Evolutionary conservation across 2,329 filamentous ascomycete genomes (phyloP).

Genomic region (Diaporthe velutina): DNA sequence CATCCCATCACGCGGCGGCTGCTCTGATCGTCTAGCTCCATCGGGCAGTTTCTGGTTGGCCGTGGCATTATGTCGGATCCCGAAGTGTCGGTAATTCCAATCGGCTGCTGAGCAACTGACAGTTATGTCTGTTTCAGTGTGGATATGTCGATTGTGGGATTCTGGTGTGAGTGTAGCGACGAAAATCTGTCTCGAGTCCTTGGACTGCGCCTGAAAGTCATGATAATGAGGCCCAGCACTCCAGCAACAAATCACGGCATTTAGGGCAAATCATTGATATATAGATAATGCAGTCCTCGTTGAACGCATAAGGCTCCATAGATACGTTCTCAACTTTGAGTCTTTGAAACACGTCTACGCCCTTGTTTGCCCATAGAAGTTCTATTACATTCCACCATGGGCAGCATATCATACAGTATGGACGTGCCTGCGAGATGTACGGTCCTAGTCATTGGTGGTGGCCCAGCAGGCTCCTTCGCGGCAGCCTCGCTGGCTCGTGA

Average conservation of each 20-base stretch:
- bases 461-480: constrained; percentile 60
- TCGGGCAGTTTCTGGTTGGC: not conserved
- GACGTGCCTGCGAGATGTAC: constrained; percentile 37
- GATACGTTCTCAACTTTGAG: not conserved
- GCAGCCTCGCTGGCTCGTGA: constrained; percentile 58
- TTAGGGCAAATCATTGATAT: not conserved
- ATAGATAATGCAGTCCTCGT: not conserved
- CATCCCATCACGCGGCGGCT: not conserved
- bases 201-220: not conserved
- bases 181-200: not conserved
- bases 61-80: not conserved
- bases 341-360: not conserved
- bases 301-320: not conserved
- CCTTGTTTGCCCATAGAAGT: not conserved
- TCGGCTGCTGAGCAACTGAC: not conserved
- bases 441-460: constrained; percentile 59
- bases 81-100: not conserved
- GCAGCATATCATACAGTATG: not conserved
- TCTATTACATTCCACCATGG: not conserved
- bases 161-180: not conserved
- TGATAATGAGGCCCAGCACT: not conserved
- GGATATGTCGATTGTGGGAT: not conserved
- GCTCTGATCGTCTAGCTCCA: not conserved
- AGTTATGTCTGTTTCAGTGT: not conserved
- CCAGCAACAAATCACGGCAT: not conserved